Percentiles rank a stretch among this genome's conserved stretches.
Conservation (phyloP, 2,329 filamentous ascomycete species). For the Hypocreales sp. region DNA sequence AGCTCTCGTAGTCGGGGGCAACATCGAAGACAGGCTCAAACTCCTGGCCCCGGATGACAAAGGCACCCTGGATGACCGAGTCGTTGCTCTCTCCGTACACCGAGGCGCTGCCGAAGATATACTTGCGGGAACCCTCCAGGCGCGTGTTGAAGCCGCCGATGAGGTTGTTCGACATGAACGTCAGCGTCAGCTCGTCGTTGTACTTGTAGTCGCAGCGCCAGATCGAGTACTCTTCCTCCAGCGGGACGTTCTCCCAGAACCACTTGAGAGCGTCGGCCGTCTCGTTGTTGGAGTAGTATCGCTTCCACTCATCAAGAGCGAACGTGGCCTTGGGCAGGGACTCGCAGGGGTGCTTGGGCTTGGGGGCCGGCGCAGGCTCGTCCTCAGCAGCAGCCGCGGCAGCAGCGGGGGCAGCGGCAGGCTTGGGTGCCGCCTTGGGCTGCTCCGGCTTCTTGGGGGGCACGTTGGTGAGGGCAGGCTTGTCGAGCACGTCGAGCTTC, state of each 20-base stretch:
- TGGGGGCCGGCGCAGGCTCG: constrained; percentile 46
- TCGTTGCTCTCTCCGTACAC: constrained; percentile 84
- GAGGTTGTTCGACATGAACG: constrained; percentile 98
- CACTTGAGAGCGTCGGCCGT: constrained; percentile 75
- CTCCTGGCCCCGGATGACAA: constrained; percentile 88
- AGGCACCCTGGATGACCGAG: constrained; percentile 84
- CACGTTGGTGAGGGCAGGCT: constrained; percentile 55
- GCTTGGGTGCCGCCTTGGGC: constrained; percentile 55
- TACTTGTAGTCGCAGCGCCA: constrained; percentile 98
- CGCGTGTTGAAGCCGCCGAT: constrained; percentile 96
- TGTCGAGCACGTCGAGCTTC: constrained; percentile 66
- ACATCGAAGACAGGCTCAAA: constrained; percentile 80
- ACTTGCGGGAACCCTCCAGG: constrained; percentile 96
- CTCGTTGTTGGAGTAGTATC: constrained; percentile 94
- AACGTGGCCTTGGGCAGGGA: constrained; percentile 64
- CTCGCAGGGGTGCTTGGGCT: constrained; percentile 95
- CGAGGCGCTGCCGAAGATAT: constrained; percentile 79
- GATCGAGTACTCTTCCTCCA: constrained; percentile 87
- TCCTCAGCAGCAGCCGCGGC: constrained; percentile 23
- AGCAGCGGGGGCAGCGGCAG: constrained; percentile 12
- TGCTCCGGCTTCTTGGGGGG: constrained; percentile 66
- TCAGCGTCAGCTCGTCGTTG: constrained; percentile 91
- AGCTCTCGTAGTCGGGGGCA: constrained; percentile 93
- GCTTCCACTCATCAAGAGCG: constrained; percentile 94
- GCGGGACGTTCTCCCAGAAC: constrained; percentile 96